Base-by-base conservation (phyloP, 192 early-diverging fungal genomes). In the Oehlia diaphana region DNA sequence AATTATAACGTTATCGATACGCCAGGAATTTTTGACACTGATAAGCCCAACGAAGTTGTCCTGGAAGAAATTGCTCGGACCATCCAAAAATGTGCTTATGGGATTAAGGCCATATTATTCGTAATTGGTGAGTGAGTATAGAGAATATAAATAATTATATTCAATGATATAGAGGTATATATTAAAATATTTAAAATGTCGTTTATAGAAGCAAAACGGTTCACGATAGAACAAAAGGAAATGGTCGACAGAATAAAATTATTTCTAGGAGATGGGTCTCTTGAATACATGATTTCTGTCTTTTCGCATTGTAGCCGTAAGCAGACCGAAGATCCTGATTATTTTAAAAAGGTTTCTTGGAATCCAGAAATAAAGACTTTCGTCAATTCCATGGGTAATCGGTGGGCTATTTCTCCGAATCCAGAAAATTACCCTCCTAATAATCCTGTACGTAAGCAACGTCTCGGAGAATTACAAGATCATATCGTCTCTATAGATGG, bases 21-120 rank as follows among this genome's bases (percentile, higher is more conserved):
- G 3, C 65, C 65, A 10, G 65, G 65, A 12, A 26, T 67, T 67
- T 67, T 67, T 67, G 65, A 67, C 12, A 67, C 65, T 10, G 26
- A 67, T 10, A 12, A 14, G 0, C n/a, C 10, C 10, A 67, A 33
- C 13, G 65, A 67, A 33, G 65, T 4, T 31, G 12, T 33, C n/a
- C n/a, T 33, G 2, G 12, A 67, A 6, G 33, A 67, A 67, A 67
- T 67, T 33, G 10, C 31, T 6, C 65, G 65, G 0, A 33, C 65
- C n/a, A 33, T 67, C 5, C 26, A 33, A 14, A 67, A 67, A 4
- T 67, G 65, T 67, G n/a, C 26, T 33, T 8, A 14, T 37, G 65
- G 65, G n/a, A 67, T 67, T 28, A 67, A 33, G 31, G 65, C 65
- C 31, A 67, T 67, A 67, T 33, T 67, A 67, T 67, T 67, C 33